These are phyloP conservation scores for Xylariaceae sp. DNA, from an alignment of 2,329 filamentous ascomycete species.

Conservation along the genomic window DNA sequence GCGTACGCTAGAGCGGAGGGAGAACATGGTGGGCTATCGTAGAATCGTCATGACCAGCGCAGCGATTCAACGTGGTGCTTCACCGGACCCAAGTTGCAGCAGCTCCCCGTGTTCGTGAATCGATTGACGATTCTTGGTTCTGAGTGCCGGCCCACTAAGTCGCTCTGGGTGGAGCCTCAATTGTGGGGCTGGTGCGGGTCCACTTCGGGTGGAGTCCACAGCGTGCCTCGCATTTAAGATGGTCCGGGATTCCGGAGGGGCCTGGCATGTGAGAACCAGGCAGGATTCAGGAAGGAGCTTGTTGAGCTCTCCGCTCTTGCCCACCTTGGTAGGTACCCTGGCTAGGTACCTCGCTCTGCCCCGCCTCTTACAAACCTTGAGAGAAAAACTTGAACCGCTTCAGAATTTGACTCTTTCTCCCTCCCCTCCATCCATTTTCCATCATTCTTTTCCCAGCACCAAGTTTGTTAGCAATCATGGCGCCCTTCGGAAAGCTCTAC, in stretches of 20 bases:
- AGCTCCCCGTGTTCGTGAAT: conserved; percentile 10
- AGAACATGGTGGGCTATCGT: conserved; percentile 29
- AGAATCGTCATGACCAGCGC: conserved; percentile 26
- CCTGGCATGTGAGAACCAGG: neutral
- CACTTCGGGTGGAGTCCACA: neutral
- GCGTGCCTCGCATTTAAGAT: conserved; percentile 25
- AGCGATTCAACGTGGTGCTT: neutral
- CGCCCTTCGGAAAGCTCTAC: conserved; percentile 98
- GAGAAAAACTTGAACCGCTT: conserved; percentile 23
- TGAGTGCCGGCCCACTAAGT: neutral
- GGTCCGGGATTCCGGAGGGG: conserved; percentile 22
- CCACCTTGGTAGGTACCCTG: conserved; percentile 8
- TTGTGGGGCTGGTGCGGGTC: neutral
- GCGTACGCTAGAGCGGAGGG: conserved; percentile 29
- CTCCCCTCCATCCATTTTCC: conserved; percentile 16
- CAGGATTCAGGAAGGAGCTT: neutral
- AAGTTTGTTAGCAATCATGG: conserved; percentile 41
- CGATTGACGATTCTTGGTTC: neutral
- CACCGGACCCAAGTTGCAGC: conserved; percentile 4
- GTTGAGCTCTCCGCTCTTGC: neutral
- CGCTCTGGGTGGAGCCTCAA: conserved; percentile 8
- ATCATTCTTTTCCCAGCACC: conserved; percentile 19
- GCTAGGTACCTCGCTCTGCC: conserved; percentile 20
- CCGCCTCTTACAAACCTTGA: conserved; percentile 24
- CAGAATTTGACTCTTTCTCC: neutral